These are phyloP conservation scores for Paraconiothyrium sp. DNA, from an alignment of 2,329 filamentous ascomycete genomes.

Conservation along the genomic window DNA sequence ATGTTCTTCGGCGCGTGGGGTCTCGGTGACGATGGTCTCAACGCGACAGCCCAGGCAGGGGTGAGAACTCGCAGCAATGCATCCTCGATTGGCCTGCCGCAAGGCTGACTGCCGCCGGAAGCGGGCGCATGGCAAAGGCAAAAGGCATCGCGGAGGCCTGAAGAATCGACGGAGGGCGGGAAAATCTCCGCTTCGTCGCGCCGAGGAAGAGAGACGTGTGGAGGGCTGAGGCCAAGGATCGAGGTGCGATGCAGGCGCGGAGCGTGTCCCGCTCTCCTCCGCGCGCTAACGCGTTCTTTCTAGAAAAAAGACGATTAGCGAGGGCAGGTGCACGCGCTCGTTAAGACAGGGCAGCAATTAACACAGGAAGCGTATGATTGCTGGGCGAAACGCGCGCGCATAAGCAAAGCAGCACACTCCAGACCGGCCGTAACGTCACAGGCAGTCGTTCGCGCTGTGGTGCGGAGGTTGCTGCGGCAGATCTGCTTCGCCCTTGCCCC, in stretches of 20 bases:
- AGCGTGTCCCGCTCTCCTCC: conserved; percentile 7
- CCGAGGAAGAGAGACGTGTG: neutral
- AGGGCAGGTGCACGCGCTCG: conserved; percentile 18
- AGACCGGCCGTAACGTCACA: conserved; percentile 34
- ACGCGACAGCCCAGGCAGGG: too few relatives aligned
- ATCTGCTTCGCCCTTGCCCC: conserved; percentile 35
- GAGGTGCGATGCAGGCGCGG: conserved; percentile 19
- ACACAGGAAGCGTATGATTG: conserved; percentile 24
- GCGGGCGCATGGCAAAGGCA: neutral
- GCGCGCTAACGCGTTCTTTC: conserved; percentile 10
- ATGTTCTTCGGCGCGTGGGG: neutral
- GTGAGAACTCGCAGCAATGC: neutral
- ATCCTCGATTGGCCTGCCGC: neutral
- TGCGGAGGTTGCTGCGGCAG: conserved; percentile 41
- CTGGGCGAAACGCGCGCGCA: conserved; percentile 29
- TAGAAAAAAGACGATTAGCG: conserved; percentile 12
- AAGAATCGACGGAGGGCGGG: conserved; percentile 11
- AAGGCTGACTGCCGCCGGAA: neutral
- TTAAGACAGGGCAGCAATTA: conserved; percentile 11
- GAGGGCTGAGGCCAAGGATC: neutral
- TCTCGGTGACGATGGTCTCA: neutral
- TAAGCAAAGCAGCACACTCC: conserved; percentile 24
- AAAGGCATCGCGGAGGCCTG: neutral
- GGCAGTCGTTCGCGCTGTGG: conserved; percentile 23
- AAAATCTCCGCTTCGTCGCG: conserved; percentile 11